Evolutionary conservation across 2,329 filamentous ascomycete species (phyloP).

Genomic region (Penicillium crustosum): DNA sequence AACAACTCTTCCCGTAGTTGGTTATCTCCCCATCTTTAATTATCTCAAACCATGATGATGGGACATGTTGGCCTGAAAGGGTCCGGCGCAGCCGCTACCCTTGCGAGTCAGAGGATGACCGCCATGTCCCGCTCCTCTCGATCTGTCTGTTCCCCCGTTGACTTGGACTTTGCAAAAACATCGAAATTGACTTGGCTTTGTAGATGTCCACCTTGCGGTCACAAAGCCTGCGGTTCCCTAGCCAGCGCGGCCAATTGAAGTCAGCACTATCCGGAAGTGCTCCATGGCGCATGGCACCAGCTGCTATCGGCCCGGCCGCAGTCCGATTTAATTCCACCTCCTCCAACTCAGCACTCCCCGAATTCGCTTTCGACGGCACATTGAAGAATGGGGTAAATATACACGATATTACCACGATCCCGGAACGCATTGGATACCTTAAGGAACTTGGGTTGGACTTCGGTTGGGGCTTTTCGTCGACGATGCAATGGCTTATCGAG

Average conservation of each 20-base stretch:
- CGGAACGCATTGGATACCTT: slow-evolving; percentile 79
- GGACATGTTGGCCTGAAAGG: slow-evolving; percentile 55
- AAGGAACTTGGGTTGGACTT: slow-evolving; percentile 81
- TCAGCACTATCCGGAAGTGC: slow-evolving; percentile 22
- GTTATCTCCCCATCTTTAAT: slow-evolving; percentile 13
- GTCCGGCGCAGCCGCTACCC: slow-evolving; percentile 46
- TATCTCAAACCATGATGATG: slow-evolving; percentile 48
- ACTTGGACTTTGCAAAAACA: slow-evolving; percentile 5
- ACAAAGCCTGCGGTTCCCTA: slow-evolving; percentile 23
- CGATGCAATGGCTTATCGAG: slow-evolving; percentile 76
- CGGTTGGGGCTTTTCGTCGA: slow-evolving; percentile 73
- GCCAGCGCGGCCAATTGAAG: slow-evolving; percentile 22
- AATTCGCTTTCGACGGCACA: slow-evolving; percentile 15
- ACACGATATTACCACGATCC: slow-evolving; percentile 55
- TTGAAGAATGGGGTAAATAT: slow-evolving; percentile 27
- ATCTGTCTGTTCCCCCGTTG: slow-evolving; percentile 34
- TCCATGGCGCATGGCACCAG: slow-evolving; percentile 26
- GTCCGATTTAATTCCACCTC: slow-evolving; percentile 43
- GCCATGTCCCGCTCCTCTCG: slow-evolving; percentile 32
- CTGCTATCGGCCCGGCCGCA: slow-evolving; percentile 26
- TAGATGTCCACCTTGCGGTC: slow-evolving; percentile 40
- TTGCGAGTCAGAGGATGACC: slow-evolving; percentile 32
- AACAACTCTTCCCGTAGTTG: slow-evolving; percentile 16
- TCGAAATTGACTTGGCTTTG: slow-evolving; percentile 19
- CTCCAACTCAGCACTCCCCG: slow-evolving; percentile 18